Conservation (phyloP, 73 alveolate species). For the Strombidium stylifer region DNA sequence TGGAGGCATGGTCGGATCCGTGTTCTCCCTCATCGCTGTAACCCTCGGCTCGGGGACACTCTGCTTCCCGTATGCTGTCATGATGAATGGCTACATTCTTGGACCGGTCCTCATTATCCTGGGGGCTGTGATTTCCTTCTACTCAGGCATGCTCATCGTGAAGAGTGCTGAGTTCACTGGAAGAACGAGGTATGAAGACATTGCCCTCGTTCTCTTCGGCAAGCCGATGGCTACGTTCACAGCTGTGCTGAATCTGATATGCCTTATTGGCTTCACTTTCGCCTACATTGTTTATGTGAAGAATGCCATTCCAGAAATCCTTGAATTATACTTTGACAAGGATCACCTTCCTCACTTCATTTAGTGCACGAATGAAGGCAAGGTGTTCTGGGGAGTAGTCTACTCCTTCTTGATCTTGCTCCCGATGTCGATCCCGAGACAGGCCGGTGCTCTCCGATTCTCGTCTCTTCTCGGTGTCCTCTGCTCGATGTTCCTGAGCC, state of each 20-base stretch:
- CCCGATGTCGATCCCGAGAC: conserved; percentile 57
- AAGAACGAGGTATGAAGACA: conserved; percentile 54
- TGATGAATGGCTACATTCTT: conserved; percentile 46
- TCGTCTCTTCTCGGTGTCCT: conserved; percentile 52
- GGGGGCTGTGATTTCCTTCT: conserved; percentile 60
- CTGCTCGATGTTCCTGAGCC: conserved; percentile 43
- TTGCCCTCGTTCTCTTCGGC: conserved; percentile 51
- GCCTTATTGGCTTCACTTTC: conserved; percentile 57
- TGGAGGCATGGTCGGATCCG: conserved; percentile 63
- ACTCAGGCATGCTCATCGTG: conserved; percentile 61
- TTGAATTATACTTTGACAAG: background rate
- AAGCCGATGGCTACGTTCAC: conserved; percentile 26
- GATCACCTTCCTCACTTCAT: conserved; percentile 3
- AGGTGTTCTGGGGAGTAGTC: conserved; percentile 51
- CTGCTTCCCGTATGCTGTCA: conserved; percentile 50
- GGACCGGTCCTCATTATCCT: conserved; percentile 48
- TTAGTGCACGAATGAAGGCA: conserved; percentile 22
- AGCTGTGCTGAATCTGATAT: conserved; percentile 29
- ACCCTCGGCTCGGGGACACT: conserved; percentile 75
- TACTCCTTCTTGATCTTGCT: conserved; percentile 27
- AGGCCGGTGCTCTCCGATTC: conserved; percentile 38
- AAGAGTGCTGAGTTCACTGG: conserved; percentile 37
- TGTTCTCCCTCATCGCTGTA: conserved; percentile 61
- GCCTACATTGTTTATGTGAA: conserved; percentile 60
- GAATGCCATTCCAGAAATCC: conserved; percentile 5